Evolutionary conservation across 2,329 filamentous ascomycete species (phyloP).

Genomic region (Paradendryphiella salina): DNA sequence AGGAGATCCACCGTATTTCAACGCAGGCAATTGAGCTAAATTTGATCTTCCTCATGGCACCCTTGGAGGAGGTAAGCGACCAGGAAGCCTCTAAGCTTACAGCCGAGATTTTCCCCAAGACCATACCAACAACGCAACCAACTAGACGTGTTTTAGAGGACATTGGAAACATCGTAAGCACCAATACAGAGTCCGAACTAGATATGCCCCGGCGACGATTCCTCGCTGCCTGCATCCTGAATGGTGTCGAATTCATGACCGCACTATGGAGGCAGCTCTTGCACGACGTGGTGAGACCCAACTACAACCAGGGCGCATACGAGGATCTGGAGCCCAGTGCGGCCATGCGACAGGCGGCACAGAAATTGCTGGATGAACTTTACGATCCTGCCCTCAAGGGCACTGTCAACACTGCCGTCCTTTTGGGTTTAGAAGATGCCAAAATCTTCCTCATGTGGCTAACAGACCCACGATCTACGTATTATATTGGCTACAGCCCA

Average conservation of each 20-base stretch:
- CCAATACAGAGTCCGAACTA: background rate
- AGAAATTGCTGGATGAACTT: constrained; percentile 9
- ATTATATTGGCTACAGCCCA: constrained; percentile 12
- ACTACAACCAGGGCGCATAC: constrained; percentile 16
- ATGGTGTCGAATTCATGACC: constrained; percentile 13
- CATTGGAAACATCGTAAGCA: background rate
- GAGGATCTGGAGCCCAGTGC: constrained; percentile 11
- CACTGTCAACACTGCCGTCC: background rate
- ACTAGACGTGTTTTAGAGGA: background rate
- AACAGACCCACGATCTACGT: constrained; percentile 21
- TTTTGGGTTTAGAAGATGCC: constrained; percentile 13
- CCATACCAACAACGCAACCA: background rate
- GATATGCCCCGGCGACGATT: constrained; percentile 11
- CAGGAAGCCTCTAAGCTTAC: background rate
- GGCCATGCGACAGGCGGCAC: constrained; percentile 5
- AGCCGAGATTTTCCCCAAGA: background rate
- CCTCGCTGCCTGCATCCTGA: constrained; percentile 18
- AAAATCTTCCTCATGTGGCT: constrained; percentile 22
- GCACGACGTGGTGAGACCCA: constrained; percentile 14
- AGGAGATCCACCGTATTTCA: constrained; percentile 13
- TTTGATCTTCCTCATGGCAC: constrained; percentile 12
- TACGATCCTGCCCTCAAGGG: background rate
- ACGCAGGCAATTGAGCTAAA: constrained; percentile 15
- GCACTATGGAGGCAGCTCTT: constrained; percentile 20
- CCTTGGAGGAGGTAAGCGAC: background rate